These are phyloP conservation scores for Verruconis gallopava DNA, from an alignment of 2,329 filamentous ascomycete species.

Conservation along the genomic window DNA sequence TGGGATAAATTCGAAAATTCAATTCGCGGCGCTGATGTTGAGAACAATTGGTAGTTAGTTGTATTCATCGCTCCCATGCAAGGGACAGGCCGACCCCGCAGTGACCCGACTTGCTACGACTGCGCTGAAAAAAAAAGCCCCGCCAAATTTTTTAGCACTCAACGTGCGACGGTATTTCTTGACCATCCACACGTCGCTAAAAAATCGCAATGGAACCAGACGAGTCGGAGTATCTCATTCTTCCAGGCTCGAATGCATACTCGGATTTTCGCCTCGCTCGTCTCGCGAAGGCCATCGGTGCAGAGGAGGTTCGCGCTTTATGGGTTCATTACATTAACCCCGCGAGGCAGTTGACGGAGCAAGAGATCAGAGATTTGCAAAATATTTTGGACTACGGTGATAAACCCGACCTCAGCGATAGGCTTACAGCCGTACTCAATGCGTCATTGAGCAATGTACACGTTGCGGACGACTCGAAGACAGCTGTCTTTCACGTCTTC, in stretches of 20 bases:
- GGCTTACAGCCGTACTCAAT: conserved; percentile 31
- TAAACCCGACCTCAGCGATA: conserved; percentile 32
- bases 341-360: conserved; percentile 23
- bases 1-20: no score
- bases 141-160: no score
- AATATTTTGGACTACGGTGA: conserved; percentile 50
- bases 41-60: no score
- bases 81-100: no score
- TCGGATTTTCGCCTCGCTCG: conserved; percentile 36
- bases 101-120: no score
- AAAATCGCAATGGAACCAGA: conserved; percentile 2
- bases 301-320: conserved; percentile 33
- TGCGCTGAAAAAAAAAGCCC: no score
- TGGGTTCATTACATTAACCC: conserved; percentile 40
- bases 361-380: conserved; percentile 39
- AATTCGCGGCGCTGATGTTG: no score
- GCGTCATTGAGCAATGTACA: conserved; percentile 37
- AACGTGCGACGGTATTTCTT: no score
- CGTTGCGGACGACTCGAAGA: conserved; percentile 36
- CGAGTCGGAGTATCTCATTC: conserved; percentile 22
- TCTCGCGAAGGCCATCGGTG: conserved; percentile 33
- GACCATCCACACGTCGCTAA: no score
- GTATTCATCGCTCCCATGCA: no score
- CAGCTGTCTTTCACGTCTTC: conserved; percentile 55
- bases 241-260: conserved; percentile 43